Percentiles rank a stretch among this genome's conserved stretches.
These are phyloP conservation scores for Lachnellula willkommii DNA, from an alignment of 2,329 filamentous ascomycete genomes.

Conservation along the genomic window DNA sequence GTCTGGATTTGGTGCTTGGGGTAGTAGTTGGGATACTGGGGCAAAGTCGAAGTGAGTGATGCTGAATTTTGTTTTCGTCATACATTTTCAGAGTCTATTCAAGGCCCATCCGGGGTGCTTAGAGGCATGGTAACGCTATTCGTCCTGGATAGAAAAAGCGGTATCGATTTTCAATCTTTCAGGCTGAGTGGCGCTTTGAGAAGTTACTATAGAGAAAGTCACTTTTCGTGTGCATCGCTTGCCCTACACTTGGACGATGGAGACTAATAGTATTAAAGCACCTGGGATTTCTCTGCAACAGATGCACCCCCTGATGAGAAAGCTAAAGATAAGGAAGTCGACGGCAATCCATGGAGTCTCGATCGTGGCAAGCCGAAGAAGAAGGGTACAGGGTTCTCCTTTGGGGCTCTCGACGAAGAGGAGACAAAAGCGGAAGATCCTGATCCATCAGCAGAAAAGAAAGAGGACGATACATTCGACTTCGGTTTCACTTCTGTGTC, in stretches of 20 bases:
- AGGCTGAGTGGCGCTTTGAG: background rate
- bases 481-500: constrained; percentile 27
- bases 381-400: constrained; percentile 44
- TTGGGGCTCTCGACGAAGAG: constrained; percentile 43
- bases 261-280: constrained; percentile 11
- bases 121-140: too few relatives aligned
- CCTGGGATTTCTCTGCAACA: constrained; percentile 24
- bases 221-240: background rate
- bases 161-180: background rate
- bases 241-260: background rate
- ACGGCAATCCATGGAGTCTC: constrained; percentile 46
- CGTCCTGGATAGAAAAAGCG: too few relatives aligned
- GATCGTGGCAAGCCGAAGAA: constrained; percentile 48
- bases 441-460: constrained; percentile 28
- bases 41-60: constrained; percentile 23
- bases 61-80: background rate
- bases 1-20: constrained; percentile 52
- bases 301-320: constrained; percentile 35
- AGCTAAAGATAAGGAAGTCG: constrained; percentile 37
- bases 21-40: constrained; percentile 53
- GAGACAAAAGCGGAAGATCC: constrained; percentile 28
- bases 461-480: constrained; percentile 34
- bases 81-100: background rate
- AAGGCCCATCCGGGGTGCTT: background rate
- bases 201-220: background rate